Evolutionary conservation across 306 rosid species (phyloP).

Genomic region (Crotalaria pallida): DNA sequence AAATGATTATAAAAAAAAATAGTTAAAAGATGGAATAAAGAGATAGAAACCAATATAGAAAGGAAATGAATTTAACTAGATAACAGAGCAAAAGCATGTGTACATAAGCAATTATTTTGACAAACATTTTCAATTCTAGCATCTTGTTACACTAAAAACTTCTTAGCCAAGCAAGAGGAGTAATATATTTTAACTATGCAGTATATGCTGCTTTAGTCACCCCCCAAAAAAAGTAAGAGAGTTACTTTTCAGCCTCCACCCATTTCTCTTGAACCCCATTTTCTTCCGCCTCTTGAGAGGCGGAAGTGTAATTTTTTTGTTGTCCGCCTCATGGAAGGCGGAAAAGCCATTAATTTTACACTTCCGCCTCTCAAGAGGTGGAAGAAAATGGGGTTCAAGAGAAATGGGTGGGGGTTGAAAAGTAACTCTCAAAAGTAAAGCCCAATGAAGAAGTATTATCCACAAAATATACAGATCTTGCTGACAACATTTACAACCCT

Average conservation of each 20-base stretch:
- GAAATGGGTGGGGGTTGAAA: too few relatives aligned
- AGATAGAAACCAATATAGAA: constrained; percentile 2
- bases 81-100: neutral
- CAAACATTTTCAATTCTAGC: neutral
- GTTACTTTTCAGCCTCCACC: too few relatives aligned
- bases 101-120: neutral
- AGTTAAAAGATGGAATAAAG: neutral
- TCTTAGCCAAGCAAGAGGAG: constrained; percentile 8
- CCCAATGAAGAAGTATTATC: neutral
- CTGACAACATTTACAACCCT: neutral
- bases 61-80: constrained; percentile 7
- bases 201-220: neutral
- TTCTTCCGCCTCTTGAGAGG: too few relatives aligned
- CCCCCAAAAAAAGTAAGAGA: neutral
- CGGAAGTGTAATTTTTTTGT: too few relatives aligned
- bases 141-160: constrained; percentile 3
- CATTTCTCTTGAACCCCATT: too few relatives aligned
- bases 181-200: neutral
- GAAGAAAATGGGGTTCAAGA: too few relatives aligned
- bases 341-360: too few relatives aligned
- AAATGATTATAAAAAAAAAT: neutral
- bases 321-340: too few relatives aligned
- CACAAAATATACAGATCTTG: neutral
- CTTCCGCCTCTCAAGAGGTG: too few relatives aligned
- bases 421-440: neutral